These are phyloP conservation scores for Sporopachydermia quercuum DNA, from an alignment of 805 yeast genomes.

Conservation along the genomic window DNA sequence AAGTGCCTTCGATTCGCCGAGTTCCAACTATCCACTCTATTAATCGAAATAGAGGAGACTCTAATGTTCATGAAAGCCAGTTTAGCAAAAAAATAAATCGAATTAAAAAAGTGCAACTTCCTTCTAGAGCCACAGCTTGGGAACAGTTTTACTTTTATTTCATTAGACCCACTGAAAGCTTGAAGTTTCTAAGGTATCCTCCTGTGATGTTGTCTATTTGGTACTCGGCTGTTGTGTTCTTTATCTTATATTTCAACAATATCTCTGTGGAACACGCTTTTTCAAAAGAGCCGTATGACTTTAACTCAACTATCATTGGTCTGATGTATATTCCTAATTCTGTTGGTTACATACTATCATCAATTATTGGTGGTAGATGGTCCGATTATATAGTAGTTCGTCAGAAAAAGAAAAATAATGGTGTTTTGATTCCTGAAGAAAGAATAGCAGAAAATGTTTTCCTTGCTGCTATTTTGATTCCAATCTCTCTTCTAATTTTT, in stretches of 20 bases:
- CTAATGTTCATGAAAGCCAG: slow-evolving; percentile 9
- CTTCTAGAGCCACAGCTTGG: slow-evolving; percentile 12
- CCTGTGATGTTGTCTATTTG: slow-evolving; percentile 47
- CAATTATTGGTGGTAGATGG: slow-evolving; percentile 63
- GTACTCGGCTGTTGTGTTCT: slow-evolving; percentile 51
- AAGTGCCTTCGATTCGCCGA: neutral
- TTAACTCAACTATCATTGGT: slow-evolving; percentile 45
- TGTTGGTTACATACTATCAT: slow-evolving; percentile 50
- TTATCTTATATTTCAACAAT: slow-evolving; percentile 50
- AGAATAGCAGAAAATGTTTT: slow-evolving; percentile 56
- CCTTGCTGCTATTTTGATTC: slow-evolving; percentile 39
- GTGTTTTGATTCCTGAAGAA: slow-evolving; percentile 53
- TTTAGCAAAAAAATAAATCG: slow-evolving; percentile 8
- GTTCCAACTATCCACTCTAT: no score
- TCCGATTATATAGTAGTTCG: slow-evolving; percentile 38
- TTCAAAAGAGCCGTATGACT: slow-evolving; percentile 47
- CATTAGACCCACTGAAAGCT: slow-evolving; percentile 42
- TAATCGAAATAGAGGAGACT: slow-evolving; percentile 9
- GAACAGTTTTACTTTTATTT: slow-evolving; percentile 28
- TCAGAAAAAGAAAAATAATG: slow-evolving; percentile 38
- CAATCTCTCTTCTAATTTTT: slow-evolving; percentile 45
- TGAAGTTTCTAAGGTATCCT: slow-evolving; percentile 45
- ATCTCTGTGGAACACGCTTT: slow-evolving; percentile 49
- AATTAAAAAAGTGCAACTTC: slow-evolving; percentile 13
- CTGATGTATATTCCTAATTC: slow-evolving; percentile 66